Percentiles rank a stretch among this genome's conserved stretches.
These are phyloP conservation scores for Tolypocladium cylindrosporum DNA, from an alignment of 2,329 filamentous ascomycete species.

Conservation along the genomic window DNA sequence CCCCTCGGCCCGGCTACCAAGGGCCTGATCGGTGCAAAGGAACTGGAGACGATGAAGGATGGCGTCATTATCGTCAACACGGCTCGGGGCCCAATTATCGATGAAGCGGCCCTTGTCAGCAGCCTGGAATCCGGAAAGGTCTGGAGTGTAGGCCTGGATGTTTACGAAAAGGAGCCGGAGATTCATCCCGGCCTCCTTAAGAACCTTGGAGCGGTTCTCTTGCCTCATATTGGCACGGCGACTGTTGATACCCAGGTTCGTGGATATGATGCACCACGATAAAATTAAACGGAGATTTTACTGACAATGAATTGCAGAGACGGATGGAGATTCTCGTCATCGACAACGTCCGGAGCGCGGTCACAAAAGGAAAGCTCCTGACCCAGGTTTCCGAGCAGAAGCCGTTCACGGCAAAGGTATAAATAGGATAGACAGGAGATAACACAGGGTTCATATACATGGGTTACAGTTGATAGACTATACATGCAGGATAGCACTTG, in stretches of 20 bases:
- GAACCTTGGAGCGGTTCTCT: slow-evolving; percentile 49
- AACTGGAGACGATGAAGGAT: slow-evolving; percentile 44
- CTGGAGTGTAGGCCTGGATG: slow-evolving; percentile 43
- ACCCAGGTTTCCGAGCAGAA: slow-evolving; percentile 8
- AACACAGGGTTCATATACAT: background rate
- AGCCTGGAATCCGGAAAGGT: slow-evolving; percentile 44
- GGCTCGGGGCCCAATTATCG: slow-evolving; percentile 44
- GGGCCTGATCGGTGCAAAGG: slow-evolving; percentile 39
- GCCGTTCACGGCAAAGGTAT: background rate
- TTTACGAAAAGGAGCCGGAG: slow-evolving; percentile 48
- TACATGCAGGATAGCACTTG: background rate
- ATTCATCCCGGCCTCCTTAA: slow-evolving; percentile 49
- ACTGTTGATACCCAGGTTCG: slow-evolving; percentile 37
- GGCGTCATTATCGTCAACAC: slow-evolving; percentile 48
- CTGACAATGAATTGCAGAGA: slow-evolving; percentile 4
- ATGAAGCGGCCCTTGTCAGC: slow-evolving; percentile 43
- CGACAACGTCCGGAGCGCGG: slow-evolving; percentile 22
- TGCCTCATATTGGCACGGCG: slow-evolving; percentile 60
- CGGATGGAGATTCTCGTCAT: slow-evolving; percentile 18
- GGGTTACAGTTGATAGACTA: background rate
- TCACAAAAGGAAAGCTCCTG: slow-evolving; percentile 6
- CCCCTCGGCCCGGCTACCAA: slow-evolving; percentile 38
- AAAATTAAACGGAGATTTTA: background rate
- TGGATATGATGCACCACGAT: background rate
- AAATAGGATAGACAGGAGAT: background rate